Evolutionary conservation across 495 filamentous ascomycete genomes (phyloP), one percentile per base, ranked within the genome.

Genomic region (Chaetomium fimeti): DNA sequence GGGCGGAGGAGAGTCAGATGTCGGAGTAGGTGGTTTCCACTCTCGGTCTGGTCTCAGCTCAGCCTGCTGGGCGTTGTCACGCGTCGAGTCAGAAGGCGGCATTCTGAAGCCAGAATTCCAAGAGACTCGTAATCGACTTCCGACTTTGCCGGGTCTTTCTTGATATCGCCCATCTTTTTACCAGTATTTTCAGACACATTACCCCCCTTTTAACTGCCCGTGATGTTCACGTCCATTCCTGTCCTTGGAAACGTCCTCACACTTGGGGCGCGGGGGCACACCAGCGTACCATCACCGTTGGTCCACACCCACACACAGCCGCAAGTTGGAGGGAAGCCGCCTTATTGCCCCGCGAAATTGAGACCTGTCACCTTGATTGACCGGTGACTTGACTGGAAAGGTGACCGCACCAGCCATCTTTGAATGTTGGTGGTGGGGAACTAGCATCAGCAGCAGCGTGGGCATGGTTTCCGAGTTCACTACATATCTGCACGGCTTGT

Each of bases 341-440:
- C 63, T 62, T 67, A 61, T 52, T 61, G 67, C 69, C 65, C 67
- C 68, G 58, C 66, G 62, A 28, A 36, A 67, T 48, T 49, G 54
- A 62, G 63, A 68, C 60, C n/a, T 48, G 56, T 57, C 64, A 66
- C 64, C 48, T 69, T 65, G 24, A 16, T 27, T 63, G 61, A 63
- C 61, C 52, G 53, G 42, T 63, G 61, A 63, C 61, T 49, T 57
- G 53, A 8, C 53, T 7, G 43, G 42, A 24, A 40, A 29, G 22
- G 61, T 57, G 61, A 57, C 61, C 52, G 42, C 51, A 27, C 57
- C 45, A 66, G 47, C 48, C 60, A 32, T 57, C 43, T 48, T 53
- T 27, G 4, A 22, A 57, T 11, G 6, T 18, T 49, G 52, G 25
- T 49, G 61, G 42, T 54, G 40, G 24, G 55, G 43, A 38, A 47